Evolutionary conservation across 2,329 filamentous ascomycete species (phyloP).

Genomic region (Aspergillus sp.): DNA sequence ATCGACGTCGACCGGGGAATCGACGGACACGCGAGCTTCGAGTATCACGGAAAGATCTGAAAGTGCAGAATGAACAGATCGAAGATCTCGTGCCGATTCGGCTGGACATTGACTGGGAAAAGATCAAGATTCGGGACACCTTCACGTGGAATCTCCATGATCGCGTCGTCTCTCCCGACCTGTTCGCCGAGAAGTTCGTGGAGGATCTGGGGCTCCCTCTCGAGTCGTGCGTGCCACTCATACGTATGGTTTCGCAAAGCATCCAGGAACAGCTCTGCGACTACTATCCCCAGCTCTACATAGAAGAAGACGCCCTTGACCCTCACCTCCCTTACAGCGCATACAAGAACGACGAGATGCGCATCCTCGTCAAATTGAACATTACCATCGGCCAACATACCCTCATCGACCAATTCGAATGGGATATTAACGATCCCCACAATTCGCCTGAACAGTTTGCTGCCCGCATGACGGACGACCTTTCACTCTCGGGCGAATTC

Average conservation of each 20-base stretch:
- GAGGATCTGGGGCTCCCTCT: slow-evolving; percentile 80
- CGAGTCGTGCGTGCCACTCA: slow-evolving; percentile 56
- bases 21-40: slow-evolving; percentile 71
- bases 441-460: slow-evolving; percentile 97
- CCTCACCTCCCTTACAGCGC: slow-evolving; percentile 86
- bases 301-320: slow-evolving; percentile 86
- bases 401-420: slow-evolving; percentile 95
- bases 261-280: slow-evolving; percentile 89
- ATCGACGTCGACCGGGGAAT: slow-evolving; percentile 74
- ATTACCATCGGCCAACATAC: slow-evolving; percentile 96
- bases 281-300: slow-evolving; percentile 87
- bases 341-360: slow-evolving; percentile 99
- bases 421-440: slow-evolving; percentile 93
- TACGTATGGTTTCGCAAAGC: slow-evolving; percentile 65
- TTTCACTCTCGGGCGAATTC: slow-evolving; percentile 92
- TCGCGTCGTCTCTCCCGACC: slow-evolving; percentile 71
- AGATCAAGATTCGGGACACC: slow-evolving; percentile 91
- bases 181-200: slow-evolving; percentile 85
- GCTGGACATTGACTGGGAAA: slow-evolving; percentile 92
- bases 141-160: slow-evolving; percentile 99
- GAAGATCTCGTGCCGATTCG: slow-evolving; percentile 91
- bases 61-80: slow-evolving; percentile 80
- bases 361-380: slow-evolving; percentile 90
- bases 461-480: slow-evolving; percentile 79
- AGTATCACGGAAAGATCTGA: slow-evolving; percentile 75